Percentiles rank a stretch among this genome's conserved stretches.
These are phyloP conservation scores for Epichloe aotearoae DNA, from an alignment of 2,329 filamentous ascomycete species.

Conservation along the genomic window DNA sequence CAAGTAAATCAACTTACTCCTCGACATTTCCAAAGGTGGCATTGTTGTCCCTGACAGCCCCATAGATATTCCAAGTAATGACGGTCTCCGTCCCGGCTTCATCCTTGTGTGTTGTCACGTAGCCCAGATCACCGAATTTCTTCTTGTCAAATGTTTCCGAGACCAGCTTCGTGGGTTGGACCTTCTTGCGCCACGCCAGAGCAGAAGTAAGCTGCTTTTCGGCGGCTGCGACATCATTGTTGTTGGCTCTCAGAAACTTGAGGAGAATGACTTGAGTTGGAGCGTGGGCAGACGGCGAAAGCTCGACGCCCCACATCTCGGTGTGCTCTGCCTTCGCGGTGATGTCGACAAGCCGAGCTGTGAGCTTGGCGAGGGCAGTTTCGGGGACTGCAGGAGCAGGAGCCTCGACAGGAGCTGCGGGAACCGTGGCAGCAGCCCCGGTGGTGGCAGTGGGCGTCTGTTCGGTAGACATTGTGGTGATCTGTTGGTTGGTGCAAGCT, in stretches of 20 bases:
- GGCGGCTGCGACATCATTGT: constrained; percentile 58
- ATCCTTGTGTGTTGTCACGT: constrained; percentile 57
- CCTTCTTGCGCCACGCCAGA: constrained; percentile 69
- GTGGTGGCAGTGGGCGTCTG: constrained; percentile 9
- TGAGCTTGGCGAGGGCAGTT: constrained; percentile 39
- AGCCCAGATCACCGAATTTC: constrained; percentile 71
- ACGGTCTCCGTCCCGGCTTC: constrained; percentile 44
- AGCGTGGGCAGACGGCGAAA: constrained; percentile 43
- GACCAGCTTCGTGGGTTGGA: constrained; percentile 55
- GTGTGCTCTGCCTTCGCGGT: constrained; percentile 43
- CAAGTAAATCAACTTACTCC: constrained; percentile 38
- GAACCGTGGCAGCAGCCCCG: constrained; percentile 9
- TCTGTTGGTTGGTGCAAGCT: neutral
- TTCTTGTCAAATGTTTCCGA: constrained; percentile 48
- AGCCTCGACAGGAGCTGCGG: constrained; percentile 6
- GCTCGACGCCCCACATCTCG: constrained; percentile 79
- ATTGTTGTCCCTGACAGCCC: constrained; percentile 67
- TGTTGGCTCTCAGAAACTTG: constrained; percentile 88
- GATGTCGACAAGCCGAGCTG: constrained; percentile 44
- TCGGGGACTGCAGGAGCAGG: constrained; percentile 8
- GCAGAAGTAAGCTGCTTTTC: constrained; percentile 67
- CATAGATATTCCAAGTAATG: constrained; percentile 90
- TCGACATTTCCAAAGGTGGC: constrained; percentile 73
- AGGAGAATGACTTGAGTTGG: constrained; percentile 76
- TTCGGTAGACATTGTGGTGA: constrained; percentile 13